Percentiles rank a stretch among this genome's conserved stretches.
These are phyloP conservation scores for Hibiscus trionum DNA, from an alignment of 345 rosid species.

Conservation along the genomic window DNA sequence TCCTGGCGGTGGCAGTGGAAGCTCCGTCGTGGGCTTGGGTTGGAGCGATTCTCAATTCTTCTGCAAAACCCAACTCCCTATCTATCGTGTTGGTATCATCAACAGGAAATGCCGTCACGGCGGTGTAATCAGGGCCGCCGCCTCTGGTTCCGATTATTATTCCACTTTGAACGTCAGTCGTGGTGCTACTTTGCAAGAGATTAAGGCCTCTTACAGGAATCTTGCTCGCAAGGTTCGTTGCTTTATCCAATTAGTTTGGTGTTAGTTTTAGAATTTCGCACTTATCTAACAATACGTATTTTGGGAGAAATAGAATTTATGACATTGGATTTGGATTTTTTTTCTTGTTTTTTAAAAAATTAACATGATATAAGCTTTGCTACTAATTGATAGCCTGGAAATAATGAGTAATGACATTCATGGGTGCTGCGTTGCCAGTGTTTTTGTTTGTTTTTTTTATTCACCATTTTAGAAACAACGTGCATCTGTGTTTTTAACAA, in stretches of 20 bases:
- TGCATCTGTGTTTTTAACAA: too few relatives aligned
- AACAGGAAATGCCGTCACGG: background rate
- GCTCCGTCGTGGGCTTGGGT: background rate
- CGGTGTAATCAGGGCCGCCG: constrained; percentile 28
- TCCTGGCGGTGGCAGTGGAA: background rate
- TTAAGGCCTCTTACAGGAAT: constrained; percentile 65
- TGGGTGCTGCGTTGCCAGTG: too few relatives aligned
- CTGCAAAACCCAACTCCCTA: background rate
- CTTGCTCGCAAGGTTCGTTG: constrained; percentile 82
- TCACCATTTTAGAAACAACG: too few relatives aligned
- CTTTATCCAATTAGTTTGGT: background rate
- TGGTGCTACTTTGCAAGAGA: constrained; percentile 66
- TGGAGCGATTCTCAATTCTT: constrained; percentile 1
- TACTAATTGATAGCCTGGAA: too few relatives aligned
- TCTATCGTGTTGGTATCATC: background rate
- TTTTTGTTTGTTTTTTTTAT: too few relatives aligned
- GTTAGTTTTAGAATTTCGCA: background rate
- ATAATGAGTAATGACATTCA: too few relatives aligned
- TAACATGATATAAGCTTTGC: background rate
- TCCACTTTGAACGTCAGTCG: constrained; percentile 53
- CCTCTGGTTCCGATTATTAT: constrained; percentile 46
- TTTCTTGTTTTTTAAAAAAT: background rate
- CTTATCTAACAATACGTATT: background rate
- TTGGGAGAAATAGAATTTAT: background rate
- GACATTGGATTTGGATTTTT: background rate